Percentiles rank a stretch among this genome's conserved stretches.
phyloP scores from a whole-genome alignment of 2,329 filamentous ascomycete genomes.

The Sporothrix globosa region DNA sequence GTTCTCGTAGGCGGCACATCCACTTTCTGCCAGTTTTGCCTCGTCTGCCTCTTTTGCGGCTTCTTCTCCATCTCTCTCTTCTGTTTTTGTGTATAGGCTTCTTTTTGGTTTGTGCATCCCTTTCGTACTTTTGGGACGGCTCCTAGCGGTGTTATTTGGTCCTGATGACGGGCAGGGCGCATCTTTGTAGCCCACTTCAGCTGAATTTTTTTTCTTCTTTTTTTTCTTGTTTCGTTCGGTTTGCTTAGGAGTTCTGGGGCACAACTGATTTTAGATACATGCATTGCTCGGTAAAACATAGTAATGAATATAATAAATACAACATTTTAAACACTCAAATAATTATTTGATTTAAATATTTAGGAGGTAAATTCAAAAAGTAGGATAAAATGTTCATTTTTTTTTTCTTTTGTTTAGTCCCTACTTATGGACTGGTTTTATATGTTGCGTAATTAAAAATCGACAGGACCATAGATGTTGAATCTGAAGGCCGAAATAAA shows the following conservation, averaged over 20 bases:
- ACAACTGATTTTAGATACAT: background rate
- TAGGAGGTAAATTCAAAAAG: background rate
- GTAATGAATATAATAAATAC: slow-evolving; percentile 18
- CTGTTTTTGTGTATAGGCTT: slow-evolving; percentile 1
- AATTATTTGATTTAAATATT: background rate
- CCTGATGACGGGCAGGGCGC: background rate
- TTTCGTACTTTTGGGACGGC: slow-evolving; percentile 22
- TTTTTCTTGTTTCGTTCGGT: background rate
- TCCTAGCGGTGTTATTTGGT: slow-evolving; percentile 18
- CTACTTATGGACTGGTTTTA: background rate
- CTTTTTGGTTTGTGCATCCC: slow-evolving; percentile 15
- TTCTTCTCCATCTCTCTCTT: background rate
- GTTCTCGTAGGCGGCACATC: slow-evolving; percentile 14
- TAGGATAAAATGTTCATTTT: background rate
- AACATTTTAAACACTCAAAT: background rate
- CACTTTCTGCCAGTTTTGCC: background rate
- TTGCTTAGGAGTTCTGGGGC: slow-evolving; percentile 3
- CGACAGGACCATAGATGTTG: slow-evolving; percentile 30
- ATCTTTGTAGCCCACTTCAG: background rate
- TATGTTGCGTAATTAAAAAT: background rate
- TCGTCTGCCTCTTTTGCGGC: background rate
- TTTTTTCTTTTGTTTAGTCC: background rate
- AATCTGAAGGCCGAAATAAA: slow-evolving; percentile 27
- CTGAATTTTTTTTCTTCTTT: background rate
- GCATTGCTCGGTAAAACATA: background rate